Evolutionary conservation across 768 basidiomycete species (phyloP).

Genomic region (Mycena indigotica): DNA sequence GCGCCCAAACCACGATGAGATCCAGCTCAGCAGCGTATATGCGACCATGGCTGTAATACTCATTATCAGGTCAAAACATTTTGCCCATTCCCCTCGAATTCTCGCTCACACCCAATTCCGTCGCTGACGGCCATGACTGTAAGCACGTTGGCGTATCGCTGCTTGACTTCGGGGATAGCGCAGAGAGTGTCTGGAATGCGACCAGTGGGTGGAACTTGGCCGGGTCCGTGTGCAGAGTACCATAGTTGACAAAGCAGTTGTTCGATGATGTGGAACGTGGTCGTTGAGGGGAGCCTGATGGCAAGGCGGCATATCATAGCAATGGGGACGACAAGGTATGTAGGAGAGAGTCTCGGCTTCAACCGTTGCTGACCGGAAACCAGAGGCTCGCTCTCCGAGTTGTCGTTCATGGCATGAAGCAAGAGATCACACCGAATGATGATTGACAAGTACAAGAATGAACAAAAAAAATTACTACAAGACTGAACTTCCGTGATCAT

Average conservation of each 20-base stretch:
- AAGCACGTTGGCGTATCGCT: constrained; percentile 6
- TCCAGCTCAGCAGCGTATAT: constrained; percentile 6
- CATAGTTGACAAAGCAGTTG: constrained; percentile 11
- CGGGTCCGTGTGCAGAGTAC: constrained; percentile 5
- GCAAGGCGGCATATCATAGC: constrained; percentile 13
- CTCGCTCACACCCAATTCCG: constrained; percentile 9
- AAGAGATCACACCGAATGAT: too few relatives aligned
- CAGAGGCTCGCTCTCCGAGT: too few relatives aligned
- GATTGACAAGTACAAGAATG: too few relatives aligned
- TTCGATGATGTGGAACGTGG: constrained; percentile 16
- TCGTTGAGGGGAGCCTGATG: constrained; percentile 17
- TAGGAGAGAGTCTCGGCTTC: neutral
- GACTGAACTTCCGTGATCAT: too few relatives aligned
- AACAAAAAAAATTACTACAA: too few relatives aligned
- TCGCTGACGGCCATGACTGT: constrained; percentile 12
- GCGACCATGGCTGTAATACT: constrained; percentile 12
- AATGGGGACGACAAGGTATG: constrained; percentile 10
- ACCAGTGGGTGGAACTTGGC: neutral
- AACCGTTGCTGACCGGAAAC: neutral
- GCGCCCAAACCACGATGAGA: constrained; percentile 9
- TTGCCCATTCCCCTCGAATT: neutral
- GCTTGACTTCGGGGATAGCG: constrained; percentile 10
- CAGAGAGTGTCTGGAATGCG: constrained; percentile 14
- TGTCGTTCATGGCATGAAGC: too few relatives aligned
- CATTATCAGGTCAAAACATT: neutral